A percentile compares a stretch with the other conserved stretches of the same genome.
phyloP scores from a whole-genome alignment of 495 filamentous ascomycete species.

The Bombardia bombarda region DNA sequence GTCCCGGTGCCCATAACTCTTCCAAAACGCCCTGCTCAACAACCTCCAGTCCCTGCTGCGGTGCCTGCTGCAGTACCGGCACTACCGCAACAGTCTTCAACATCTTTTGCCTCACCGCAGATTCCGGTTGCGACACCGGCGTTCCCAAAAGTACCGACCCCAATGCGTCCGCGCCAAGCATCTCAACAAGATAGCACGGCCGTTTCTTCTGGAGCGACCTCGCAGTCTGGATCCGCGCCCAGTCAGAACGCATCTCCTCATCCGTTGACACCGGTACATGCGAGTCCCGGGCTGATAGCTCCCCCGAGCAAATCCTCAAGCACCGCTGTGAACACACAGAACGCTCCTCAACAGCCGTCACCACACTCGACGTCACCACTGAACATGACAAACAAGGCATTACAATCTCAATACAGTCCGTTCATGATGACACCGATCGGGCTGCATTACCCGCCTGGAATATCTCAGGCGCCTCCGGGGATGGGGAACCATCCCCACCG shows the following conservation, averaged over 20 bases:
- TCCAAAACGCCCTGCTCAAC: slow-evolving; percentile 40
- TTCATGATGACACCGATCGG: slow-evolving; percentile 28
- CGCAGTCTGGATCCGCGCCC: slow-evolving; percentile 38
- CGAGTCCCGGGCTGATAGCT: slow-evolving; percentile 46
- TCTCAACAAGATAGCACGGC: slow-evolving; percentile 74
- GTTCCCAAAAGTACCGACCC: slow-evolving; percentile 74
- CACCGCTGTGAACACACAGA: slow-evolving; percentile 5
- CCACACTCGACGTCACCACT: slow-evolving; percentile 17
- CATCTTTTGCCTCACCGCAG: slow-evolving; percentile 64
- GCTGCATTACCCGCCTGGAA: slow-evolving; percentile 26
- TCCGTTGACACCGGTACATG: slow-evolving; percentile 47
- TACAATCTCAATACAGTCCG: slow-evolving; percentile 31
- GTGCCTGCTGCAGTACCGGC: slow-evolving; percentile 47
- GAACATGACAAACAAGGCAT: slow-evolving; percentile 19
- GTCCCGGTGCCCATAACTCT: slow-evolving; percentile 33
- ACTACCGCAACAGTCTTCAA: slow-evolving; percentile 32
- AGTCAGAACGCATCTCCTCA: slow-evolving; percentile 63
- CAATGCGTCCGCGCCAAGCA: slow-evolving; percentile 62
- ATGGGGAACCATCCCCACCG: slow-evolving; percentile 29
- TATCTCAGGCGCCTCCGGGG: slow-evolving; percentile 27
- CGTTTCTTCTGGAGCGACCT: slow-evolving; percentile 54
- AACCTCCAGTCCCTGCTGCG: too few relatives aligned
- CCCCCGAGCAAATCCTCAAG: slow-evolving; percentile 33
- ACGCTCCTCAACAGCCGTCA: slow-evolving; percentile 8
- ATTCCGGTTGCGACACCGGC: slow-evolving; percentile 69